These are phyloP conservation scores for Thraustochytrium sp. DNA, from an alignment of 352 stramenopile genomes.

Conservation along the genomic window DNA sequence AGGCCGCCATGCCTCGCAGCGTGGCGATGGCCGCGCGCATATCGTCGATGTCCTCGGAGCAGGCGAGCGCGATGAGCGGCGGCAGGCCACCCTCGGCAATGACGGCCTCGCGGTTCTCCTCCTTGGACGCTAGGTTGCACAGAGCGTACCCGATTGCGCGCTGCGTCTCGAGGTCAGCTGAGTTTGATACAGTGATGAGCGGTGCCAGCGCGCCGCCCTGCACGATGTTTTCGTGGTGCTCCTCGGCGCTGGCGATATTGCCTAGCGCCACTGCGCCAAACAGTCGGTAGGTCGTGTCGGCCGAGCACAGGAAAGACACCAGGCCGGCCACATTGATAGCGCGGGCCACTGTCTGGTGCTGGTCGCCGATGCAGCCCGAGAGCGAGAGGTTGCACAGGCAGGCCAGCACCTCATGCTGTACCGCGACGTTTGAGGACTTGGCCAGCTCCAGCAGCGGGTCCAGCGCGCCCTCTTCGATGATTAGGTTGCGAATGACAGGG, in stretches of 20 bases:
- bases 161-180: conserved; percentile 84
- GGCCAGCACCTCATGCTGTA: conserved; percentile 90
- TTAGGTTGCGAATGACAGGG: conserved; percentile 68
- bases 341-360: conserved; percentile 76
- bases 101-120: conserved; percentile 72
- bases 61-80: conserved; percentile 89
- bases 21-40: conserved; percentile 81
- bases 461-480: conserved; percentile 78
- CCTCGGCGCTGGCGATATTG: conserved; percentile 76
- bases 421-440: conserved; percentile 82
- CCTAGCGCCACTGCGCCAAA: conserved; percentile 91
- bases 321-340: conserved; percentile 80
- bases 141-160: conserved; percentile 90
- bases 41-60: conserved; percentile 74
- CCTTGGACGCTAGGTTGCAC: conserved; percentile 86
- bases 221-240: conserved; percentile 72
- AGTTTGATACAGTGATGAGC: conserved; percentile 83
- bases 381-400: conserved; percentile 94
- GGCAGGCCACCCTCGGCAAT: conserved; percentile 78
- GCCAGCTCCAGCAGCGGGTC: conserved; percentile 76
- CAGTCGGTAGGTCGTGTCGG: conserved; percentile 84
- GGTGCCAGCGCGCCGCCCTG: conserved; percentile 74
- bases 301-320: conserved; percentile 87
- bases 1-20: conserved; percentile 75
- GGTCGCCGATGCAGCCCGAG: conserved; percentile 82